Base-by-base conservation (phyloP, 2,329 filamentous ascomycete species). In the Penicillium sp. region DNA sequence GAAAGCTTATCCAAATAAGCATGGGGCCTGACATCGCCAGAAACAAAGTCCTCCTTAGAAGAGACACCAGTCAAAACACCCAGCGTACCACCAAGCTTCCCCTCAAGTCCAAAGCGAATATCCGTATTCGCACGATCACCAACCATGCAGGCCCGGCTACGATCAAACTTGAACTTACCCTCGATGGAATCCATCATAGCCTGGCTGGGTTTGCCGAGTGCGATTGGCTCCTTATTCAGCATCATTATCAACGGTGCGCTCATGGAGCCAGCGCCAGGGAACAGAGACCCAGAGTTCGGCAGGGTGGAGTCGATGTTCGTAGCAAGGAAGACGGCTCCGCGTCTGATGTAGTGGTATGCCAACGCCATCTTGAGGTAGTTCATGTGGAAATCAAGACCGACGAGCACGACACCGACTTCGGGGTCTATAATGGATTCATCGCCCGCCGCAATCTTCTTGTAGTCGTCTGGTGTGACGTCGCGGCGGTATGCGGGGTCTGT, bases 121-220 rank as follows among this genome's bases (percentile, higher is more conserved):
- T 99, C 94, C 0, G 94, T 99, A 74, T 97, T 90, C 62, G 96
- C 80, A 31, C 94, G 84, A 75, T 99, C 94, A 7, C 94, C 94
- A 43, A 99, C 85, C 94, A 99, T 99, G 77, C 94, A 97, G 1
- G 94, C 90, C 66, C 86, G 86, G 59, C 82, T 85, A 38, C 93
- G 85, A 73, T 97, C 88, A 54, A 99, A 89, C 65, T 89, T 83
- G 75, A 97, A 97, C 76, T 96, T 96, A 58, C 93, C 93, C 80
- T 97, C 93, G 57, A 99, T 89, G 3, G 94, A 92, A 74, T 97
- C 93, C 93, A 99, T 96, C 94, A 99, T 99, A 4, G 93, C 93
- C 79, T 96, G 92, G 73, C 91, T 96, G 3, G 94, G 94, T 79
- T 99, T 99, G 0, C 94, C 94, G 41, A 97, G 79, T 3, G 90